Conservation (phyloP, 371 early-diverging fungal genomes). For the Polyrhizophydium stewartii region DNA sequence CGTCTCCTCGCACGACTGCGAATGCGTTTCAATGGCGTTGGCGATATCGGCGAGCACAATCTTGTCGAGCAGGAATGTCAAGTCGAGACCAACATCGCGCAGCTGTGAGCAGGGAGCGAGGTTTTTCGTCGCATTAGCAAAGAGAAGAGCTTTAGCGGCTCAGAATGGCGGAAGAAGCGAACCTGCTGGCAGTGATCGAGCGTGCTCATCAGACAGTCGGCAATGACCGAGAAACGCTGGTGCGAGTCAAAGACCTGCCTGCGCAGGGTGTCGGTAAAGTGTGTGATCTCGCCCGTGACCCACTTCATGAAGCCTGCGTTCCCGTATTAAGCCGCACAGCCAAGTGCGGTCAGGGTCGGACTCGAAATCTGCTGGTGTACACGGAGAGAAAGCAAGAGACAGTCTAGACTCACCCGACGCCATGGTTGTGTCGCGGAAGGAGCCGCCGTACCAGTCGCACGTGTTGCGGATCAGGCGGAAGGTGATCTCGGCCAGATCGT, state of each 20-base stretch:
- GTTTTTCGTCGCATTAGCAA: background rate
- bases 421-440: conserved; percentile 84
- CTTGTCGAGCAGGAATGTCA: conserved; percentile 79
- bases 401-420: conserved; percentile 53
- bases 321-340: background rate
- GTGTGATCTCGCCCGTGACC: conserved; percentile 80
- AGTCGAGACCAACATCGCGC: conserved; percentile 72
- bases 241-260: conserved; percentile 78
- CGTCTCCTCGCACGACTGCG: conserved; percentile 10
- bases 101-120: conserved; percentile 40
- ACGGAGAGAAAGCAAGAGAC: no score
- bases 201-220: conserved; percentile 77
- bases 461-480: conserved; percentile 88
- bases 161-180: no score
- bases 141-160: background rate
- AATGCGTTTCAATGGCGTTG: conserved; percentile 26
- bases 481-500: conserved; percentile 78
- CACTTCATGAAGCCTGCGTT: conserved; percentile 85
- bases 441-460: conserved; percentile 88
- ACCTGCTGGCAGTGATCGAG: conserved; percentile 70
- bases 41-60: conserved; percentile 61
- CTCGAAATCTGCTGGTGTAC: no score
- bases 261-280: conserved; percentile 80
- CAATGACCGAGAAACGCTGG: conserved; percentile 75
- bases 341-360: background rate